Evolutionary conservation across 2,329 filamentous ascomycete species (phyloP).

Genomic region (Claviceps cyperi): DNA sequence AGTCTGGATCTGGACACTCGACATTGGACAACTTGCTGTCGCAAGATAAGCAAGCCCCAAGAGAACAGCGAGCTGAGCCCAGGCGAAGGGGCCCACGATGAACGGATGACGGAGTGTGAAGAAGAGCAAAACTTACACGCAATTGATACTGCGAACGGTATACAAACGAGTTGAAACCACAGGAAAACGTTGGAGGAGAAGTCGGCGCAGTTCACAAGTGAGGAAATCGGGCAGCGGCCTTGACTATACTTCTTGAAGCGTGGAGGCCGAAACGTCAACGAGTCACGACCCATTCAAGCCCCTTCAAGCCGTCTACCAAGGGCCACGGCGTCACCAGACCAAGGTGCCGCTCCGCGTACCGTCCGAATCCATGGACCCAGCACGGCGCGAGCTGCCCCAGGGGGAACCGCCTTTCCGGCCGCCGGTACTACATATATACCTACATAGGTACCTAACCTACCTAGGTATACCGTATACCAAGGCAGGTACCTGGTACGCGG

Average conservation of each 20-base stretch:
- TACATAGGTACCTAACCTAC: too few species aligned
- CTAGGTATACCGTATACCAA: too few species aligned
- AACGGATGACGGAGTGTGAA: not conserved
- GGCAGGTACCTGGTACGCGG: too few species aligned
- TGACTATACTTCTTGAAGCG: conserved; percentile 6
- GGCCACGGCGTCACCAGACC: conserved; percentile 7
- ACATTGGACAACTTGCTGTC: not conserved
- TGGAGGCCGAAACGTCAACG: conserved; percentile 1
- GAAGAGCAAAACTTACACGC: conserved; percentile 2
- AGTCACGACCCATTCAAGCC: not conserved
- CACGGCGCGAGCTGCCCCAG: not conserved
- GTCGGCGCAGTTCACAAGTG: not conserved
- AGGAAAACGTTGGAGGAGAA: not conserved
- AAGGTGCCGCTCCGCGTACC: conserved; percentile 5
- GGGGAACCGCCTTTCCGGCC: conserved; percentile 4
- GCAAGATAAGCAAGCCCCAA: conserved; percentile 3
- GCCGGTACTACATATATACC: too few species aligned
- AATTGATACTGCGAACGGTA: conserved; percentile 2
- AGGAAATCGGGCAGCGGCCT: conserved; percentile 2
- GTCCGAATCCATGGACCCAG: not conserved
- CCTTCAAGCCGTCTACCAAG: not conserved
- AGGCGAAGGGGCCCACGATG: not conserved
- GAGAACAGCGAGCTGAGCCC: too few species aligned
- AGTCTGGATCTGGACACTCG: not conserved
- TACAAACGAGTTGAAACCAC: not conserved